A percentile compares a stretch with the other conserved stretches of the same genome.
Conservation (phyloP, 176 grass and related monocot genomes). For the Elymus sibiricus region DNA sequence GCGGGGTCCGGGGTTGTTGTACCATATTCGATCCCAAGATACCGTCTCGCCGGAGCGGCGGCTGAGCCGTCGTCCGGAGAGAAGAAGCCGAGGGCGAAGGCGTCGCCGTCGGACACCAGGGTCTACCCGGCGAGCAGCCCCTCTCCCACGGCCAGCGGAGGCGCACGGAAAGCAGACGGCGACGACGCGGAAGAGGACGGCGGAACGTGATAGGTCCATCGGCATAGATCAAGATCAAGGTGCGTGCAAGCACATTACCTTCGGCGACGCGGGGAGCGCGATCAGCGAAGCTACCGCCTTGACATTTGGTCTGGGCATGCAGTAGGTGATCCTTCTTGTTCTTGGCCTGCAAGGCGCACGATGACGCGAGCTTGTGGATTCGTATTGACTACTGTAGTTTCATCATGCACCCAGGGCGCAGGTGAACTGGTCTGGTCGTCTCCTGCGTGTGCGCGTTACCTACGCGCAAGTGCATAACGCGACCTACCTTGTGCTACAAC, state of each 20-base stretch:
- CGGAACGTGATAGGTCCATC: constrained; percentile 12
- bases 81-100: constrained; percentile 28
- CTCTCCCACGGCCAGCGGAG: constrained; percentile 9
- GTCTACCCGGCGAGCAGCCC: neutral
- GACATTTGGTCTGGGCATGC: no score
- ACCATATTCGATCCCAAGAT: constrained; percentile 32
- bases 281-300: no score
- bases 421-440: neutral
- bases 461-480: no score
- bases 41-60: neutral
- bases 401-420: neutral
- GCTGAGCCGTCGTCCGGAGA: neutral
- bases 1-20: neutral
- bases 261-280: no score
- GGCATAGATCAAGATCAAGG: neutral
- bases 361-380: neutral
- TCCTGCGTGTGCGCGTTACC: neutral
- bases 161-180: neutral
- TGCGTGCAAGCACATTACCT: neutral
- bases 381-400: neutral
- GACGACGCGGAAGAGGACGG: neutral
- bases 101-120: neutral
- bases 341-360: neutral
- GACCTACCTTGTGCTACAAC: neutral
- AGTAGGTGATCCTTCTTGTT: neutral